Percentiles rank a stretch among this genome's conserved stretches.
Conservation (phyloP, 495 filamentous ascomycete genomes). For the Podospora bellae-mahoneyi region DNA sequence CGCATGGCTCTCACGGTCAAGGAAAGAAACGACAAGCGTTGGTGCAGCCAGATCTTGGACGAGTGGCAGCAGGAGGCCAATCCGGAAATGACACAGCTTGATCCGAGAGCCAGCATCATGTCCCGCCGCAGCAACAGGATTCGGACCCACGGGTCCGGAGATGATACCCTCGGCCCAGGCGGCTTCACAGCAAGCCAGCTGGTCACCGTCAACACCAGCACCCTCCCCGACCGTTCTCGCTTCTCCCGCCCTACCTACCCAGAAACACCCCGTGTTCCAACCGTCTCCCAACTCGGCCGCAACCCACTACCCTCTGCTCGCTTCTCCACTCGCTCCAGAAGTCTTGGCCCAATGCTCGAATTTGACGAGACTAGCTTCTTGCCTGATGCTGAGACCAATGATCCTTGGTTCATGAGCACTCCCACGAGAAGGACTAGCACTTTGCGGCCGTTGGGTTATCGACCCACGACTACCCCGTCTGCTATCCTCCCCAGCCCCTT, state of each 20-base stretch:
- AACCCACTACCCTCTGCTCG: neutral
- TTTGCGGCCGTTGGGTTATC: conserved; percentile 19
- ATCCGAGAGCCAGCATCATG: conserved; percentile 23
- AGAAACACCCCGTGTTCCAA: neutral
- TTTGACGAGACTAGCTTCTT: conserved; percentile 28
- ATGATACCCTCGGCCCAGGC: neutral
- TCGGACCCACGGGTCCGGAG: conserved; percentile 9
- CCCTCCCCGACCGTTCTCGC: neutral
- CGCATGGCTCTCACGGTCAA: conserved; percentile 23
- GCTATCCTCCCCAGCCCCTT: conserved; percentile 31
- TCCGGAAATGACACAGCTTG: conserved; percentile 14
- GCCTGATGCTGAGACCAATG: conserved; percentile 17
- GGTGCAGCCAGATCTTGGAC: conserved; percentile 21
- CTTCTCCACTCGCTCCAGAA: neutral
- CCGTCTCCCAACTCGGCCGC: conserved; percentile 5
- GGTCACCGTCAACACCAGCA: conserved; percentile 8
- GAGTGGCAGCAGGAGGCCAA: conserved; percentile 30
- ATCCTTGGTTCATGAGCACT: conserved; percentile 35
- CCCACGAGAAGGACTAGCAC: conserved; percentile 30
- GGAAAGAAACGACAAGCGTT: conserved; percentile 26
- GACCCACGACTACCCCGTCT: conserved; percentile 30
- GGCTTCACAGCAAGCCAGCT: conserved; percentile 14
- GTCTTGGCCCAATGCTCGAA: conserved; percentile 31
- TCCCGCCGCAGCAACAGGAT: conserved; percentile 23
- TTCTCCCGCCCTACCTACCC: neutral